Percentiles rank a stretch among this genome's conserved stretches.
Conservation (phyloP, 1,284 basidiomycete genomes). For the Xanthoconium separans region DNA sequence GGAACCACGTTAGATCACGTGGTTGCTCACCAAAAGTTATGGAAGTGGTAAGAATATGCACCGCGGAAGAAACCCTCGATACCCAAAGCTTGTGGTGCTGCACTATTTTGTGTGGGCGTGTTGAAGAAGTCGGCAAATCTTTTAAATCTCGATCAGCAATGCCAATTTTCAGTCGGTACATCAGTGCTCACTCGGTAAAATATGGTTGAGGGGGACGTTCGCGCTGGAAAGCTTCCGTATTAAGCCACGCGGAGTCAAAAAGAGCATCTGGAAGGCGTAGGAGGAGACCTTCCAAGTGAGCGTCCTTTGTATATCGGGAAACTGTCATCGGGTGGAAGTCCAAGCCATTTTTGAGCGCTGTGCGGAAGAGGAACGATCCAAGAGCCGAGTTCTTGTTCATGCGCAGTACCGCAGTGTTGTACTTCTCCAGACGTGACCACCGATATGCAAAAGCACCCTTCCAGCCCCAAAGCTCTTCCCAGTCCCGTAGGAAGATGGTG, state of each 20-base stretch:
- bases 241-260: conserved; percentile 87
- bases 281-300: conserved; percentile 68
- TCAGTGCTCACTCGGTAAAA: conserved; percentile 64
- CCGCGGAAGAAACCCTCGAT: conserved; percentile 88
- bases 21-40: conserved; percentile 70
- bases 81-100: conserved; percentile 73
- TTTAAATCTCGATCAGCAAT: conserved; percentile 3
- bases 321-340: conserved; percentile 91
- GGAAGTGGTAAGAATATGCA: conserved; percentile 85
- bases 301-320: conserved; percentile 76
- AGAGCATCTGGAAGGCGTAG: conserved; percentile 81
- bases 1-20: background rate
- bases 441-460: conserved; percentile 85
- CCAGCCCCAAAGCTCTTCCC: conserved; percentile 90
- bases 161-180: background rate
- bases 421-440: conserved; percentile 78
- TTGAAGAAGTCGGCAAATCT: conserved; percentile 80
- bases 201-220: conserved; percentile 84
- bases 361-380: conserved; percentile 80
- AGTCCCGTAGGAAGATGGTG: conserved; percentile 85
- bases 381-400: conserved; percentile 81
- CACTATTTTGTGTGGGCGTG: conserved; percentile 64
- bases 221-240: conserved; percentile 79
- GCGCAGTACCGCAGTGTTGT: conserved; percentile 85
- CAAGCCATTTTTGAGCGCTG: conserved; percentile 79